Percentiles rank a stretch among this genome's conserved stretches.
phyloP scores from a whole-genome alignment of 352 stramenopile genomes.

The Globisporangium carolinianum region DNA sequence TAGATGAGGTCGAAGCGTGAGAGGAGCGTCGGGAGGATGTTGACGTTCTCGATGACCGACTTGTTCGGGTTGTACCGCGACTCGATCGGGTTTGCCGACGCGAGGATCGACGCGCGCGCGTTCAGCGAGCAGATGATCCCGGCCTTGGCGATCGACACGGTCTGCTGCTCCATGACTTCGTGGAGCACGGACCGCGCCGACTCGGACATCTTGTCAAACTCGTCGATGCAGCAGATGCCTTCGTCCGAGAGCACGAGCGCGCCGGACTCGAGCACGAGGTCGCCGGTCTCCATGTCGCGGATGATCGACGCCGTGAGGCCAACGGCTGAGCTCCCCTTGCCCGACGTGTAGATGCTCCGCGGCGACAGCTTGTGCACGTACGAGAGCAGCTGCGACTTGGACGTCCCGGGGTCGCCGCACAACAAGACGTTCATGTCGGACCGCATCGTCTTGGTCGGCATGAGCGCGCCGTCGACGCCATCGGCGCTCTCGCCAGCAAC shows the following conservation, averaged over 20 bases:
- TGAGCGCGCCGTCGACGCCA: slow-evolving; percentile 32
- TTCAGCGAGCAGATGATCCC: slow-evolving; percentile 98
- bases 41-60: slow-evolving; percentile 98
- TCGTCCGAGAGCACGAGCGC: slow-evolving; percentile 96
- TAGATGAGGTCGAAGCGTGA: slow-evolving; percentile 99
- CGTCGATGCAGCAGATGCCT: slow-evolving; percentile 98
- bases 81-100: slow-evolving; percentile 97
- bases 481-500: slow-evolving; percentile 13
- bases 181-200: slow-evolving; percentile 96
- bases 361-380: slow-evolving; percentile 96
- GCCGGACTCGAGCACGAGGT: slow-evolving; percentile 96
- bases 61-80: slow-evolving; percentile 98
- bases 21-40: slow-evolving; percentile 96
- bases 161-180: slow-evolving; percentile 99
- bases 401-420: slow-evolving; percentile 96
- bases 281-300: slow-evolving; percentile 96
- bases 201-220: slow-evolving; percentile 99
- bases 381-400: slow-evolving; percentile 97
- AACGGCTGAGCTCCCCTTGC: slow-evolving; percentile 96
- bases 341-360: slow-evolving; percentile 98
- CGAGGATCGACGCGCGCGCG: slow-evolving; percentile 97
- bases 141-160: slow-evolving; percentile 97
- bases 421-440: slow-evolving; percentile 99
- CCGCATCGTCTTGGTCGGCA: slow-evolving; percentile 68
- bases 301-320: slow-evolving; percentile 97